phyloP scores from a whole-genome alignment of 2,329 filamentous ascomycete genomes.

The Lachnellula subtilissima region DNA sequence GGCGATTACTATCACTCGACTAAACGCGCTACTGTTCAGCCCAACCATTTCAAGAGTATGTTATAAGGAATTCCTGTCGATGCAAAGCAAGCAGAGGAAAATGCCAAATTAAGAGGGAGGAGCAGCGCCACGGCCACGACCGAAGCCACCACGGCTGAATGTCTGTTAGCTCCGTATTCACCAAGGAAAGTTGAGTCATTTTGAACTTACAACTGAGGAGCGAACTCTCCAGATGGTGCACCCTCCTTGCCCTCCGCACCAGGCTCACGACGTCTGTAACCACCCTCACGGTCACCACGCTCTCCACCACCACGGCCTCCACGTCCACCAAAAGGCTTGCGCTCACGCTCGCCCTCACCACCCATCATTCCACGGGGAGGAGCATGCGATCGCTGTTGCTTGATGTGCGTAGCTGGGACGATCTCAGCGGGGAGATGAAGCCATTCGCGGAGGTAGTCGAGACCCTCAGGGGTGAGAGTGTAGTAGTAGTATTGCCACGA shows the following conservation, averaged over 20 bases:
- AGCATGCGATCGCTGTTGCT: slow-evolving; percentile 96
- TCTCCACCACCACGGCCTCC: slow-evolving; percentile 62
- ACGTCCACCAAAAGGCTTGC: slow-evolving; percentile 75
- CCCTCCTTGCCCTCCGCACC: slow-evolving; percentile 78
- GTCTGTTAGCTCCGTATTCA: slow-evolving; percentile 33
- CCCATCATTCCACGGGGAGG: slow-evolving; percentile 93
- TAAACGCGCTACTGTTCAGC: slow-evolving; percentile 44
- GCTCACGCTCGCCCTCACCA: slow-evolving; percentile 72
- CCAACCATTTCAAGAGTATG: slow-evolving; percentile 34
- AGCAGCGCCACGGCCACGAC: slow-evolving; percentile 69
- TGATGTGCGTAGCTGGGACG: slow-evolving; percentile 99
- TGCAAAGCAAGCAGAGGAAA: slow-evolving; percentile 32
- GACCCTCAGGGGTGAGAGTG: slow-evolving; percentile 98
- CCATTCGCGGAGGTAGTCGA: slow-evolving; percentile 99
- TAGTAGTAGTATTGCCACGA: slow-evolving; percentile 99
- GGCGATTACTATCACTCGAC: slow-evolving; percentile 46
- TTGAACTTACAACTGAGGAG: slow-evolving; percentile 74
- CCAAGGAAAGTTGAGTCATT: background rate
- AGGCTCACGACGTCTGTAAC: slow-evolving; percentile 87
- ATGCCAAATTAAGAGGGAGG: slow-evolving; percentile 37
- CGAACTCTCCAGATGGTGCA: slow-evolving; percentile 85
- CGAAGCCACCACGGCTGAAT: slow-evolving; percentile 74
- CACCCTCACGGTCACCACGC: slow-evolving; percentile 70
- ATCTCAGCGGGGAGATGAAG: slow-evolving; percentile 99
- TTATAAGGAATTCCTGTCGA: slow-evolving; percentile 31